Evolutionary conservation across 345 rosid genomes (phyloP).

Genomic region (Geranium rotundifolium): DNA sequence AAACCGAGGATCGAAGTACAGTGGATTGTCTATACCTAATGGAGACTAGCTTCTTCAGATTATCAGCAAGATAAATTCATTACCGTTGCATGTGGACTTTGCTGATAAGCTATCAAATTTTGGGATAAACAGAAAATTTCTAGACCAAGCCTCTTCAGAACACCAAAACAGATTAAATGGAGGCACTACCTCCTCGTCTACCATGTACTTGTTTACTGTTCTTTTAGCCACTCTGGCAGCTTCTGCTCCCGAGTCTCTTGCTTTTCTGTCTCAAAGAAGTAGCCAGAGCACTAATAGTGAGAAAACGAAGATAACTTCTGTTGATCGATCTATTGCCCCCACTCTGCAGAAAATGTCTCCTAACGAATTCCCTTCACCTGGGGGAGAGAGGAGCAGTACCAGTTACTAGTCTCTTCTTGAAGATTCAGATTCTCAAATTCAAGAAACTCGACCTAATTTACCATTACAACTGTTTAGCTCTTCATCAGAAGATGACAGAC

Average conservation of each 20-base stretch:
- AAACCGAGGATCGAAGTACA: conserved; percentile 31
- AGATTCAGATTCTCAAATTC: conserved; percentile 60
- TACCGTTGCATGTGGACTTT: conserved; percentile 62
- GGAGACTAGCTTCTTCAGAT: conserved; percentile 66
- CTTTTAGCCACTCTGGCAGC: conserved; percentile 58
- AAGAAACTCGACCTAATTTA: conserved; percentile 43
- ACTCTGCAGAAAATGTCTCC: conserved; percentile 28
- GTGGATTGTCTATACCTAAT: conserved; percentile 30
- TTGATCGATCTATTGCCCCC: conserved; percentile 28
- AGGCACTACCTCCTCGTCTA: conserved; percentile 43
- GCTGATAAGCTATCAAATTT: conserved; percentile 46
- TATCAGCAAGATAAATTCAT: conserved; percentile 69
- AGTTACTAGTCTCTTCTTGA: conserved; percentile 60
- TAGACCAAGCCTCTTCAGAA: conserved; percentile 28
- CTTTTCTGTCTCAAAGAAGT: conserved; percentile 46
- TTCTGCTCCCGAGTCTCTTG: conserved; percentile 49
- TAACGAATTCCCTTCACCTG: conserved; percentile 32
- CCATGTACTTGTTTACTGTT: conserved; percentile 61
- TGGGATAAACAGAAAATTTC: conserved; percentile 34
- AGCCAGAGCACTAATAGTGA: conserved; percentile 52
- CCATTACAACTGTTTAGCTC: conserved; percentile 74
- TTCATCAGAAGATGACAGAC: conserved; percentile 59
- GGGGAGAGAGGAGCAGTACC: conserved; percentile 59
- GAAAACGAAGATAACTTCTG: conserved; percentile 35
- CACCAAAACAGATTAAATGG: conserved; percentile 33